Evolutionary conservation across 208 protist species (phyloP).

Genomic region (Spongospora subterranea): DNA sequence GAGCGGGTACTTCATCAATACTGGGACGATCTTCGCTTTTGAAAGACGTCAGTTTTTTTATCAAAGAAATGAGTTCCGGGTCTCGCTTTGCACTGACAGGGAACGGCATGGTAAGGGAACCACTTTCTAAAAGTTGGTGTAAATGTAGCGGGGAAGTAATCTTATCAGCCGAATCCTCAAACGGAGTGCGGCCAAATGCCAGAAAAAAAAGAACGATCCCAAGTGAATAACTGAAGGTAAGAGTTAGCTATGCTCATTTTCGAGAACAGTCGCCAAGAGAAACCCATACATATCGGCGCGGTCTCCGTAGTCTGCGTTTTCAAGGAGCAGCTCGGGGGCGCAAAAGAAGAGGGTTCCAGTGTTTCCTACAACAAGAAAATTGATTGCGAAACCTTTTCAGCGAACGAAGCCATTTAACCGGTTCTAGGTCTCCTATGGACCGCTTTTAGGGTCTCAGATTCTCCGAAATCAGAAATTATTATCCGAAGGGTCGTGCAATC

Average conservation of each 20-base stretch:
- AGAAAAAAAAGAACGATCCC: slow-evolving; percentile 30
- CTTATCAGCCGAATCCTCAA: neutral
- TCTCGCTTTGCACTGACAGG: neutral
- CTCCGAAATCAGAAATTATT: slow-evolving; percentile 38
- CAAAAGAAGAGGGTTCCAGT: slow-evolving; percentile 37
- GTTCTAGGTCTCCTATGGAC: neutral
- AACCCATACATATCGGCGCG: slow-evolving; percentile 40
- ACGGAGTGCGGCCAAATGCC: neutral
- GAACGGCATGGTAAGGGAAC: neutral
- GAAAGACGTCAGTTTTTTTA: neutral
- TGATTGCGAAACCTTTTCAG: neutral
- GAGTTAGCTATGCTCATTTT: neutral
- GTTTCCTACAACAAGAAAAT: neutral
- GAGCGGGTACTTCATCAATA: slow-evolving; percentile 5
- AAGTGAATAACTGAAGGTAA: neutral
- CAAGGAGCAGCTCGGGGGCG: slow-evolving; percentile 5
- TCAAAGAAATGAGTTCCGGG: neutral
- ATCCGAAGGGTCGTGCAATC: neutral
- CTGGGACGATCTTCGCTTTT: neutral
- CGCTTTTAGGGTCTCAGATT: slow-evolving; percentile 38
- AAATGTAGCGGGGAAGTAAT: neutral
- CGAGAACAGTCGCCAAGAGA: neutral
- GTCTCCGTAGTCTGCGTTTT: slow-evolving; percentile 23
- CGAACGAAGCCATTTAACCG: too few relatives aligned
- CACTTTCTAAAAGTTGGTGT: neutral